These are phyloP conservation scores for Colletotrichum somersetense DNA, from an alignment of 2,329 filamentous ascomycete species.

Conservation along the genomic window DNA sequence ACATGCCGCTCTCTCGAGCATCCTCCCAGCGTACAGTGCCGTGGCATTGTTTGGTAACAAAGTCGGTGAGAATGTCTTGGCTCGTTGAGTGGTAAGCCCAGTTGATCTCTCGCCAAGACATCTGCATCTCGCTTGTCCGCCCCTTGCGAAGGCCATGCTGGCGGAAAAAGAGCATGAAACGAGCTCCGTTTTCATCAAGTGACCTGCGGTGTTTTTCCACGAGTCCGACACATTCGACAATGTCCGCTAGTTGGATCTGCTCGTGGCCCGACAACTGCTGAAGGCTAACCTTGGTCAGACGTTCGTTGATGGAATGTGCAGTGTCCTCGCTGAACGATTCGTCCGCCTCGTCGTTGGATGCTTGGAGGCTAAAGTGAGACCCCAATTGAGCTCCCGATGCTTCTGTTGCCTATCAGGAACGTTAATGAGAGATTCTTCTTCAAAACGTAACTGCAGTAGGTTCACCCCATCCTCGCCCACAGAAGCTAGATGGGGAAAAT, in stretches of 20 bases:
- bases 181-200: slow-evolving; percentile 89
- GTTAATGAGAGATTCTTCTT: slow-evolving; percentile 2
- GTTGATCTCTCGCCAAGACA: slow-evolving; percentile 84
- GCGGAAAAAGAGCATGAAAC: slow-evolving; percentile 89
- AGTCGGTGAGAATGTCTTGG: slow-evolving; percentile 90
- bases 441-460: neutral
- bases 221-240: slow-evolving; percentile 84
- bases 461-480: neutral
- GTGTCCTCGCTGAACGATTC: slow-evolving; percentile 78
- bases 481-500: neutral
- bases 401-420: neutral
- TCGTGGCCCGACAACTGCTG: slow-evolving; percentile 86
- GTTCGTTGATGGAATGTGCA: slow-evolving; percentile 79
- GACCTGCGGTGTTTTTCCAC: slow-evolving; percentile 90
- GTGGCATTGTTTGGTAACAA: slow-evolving; percentile 84
- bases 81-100: slow-evolving; percentile 89
- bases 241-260: slow-evolving; percentile 87
- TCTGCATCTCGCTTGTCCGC: slow-evolving; percentile 72
- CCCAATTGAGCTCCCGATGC: slow-evolving; percentile 49
- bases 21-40: slow-evolving; percentile 86
- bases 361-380: slow-evolving; percentile 53
- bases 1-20: slow-evolving; percentile 87
- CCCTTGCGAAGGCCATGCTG: slow-evolving; percentile 80
- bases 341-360: slow-evolving; percentile 63
- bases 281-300: slow-evolving; percentile 79